Base-by-base conservation (phyloP, 2,329 filamentous ascomycete genomes). In the Diaporthe nobilis region DNA sequence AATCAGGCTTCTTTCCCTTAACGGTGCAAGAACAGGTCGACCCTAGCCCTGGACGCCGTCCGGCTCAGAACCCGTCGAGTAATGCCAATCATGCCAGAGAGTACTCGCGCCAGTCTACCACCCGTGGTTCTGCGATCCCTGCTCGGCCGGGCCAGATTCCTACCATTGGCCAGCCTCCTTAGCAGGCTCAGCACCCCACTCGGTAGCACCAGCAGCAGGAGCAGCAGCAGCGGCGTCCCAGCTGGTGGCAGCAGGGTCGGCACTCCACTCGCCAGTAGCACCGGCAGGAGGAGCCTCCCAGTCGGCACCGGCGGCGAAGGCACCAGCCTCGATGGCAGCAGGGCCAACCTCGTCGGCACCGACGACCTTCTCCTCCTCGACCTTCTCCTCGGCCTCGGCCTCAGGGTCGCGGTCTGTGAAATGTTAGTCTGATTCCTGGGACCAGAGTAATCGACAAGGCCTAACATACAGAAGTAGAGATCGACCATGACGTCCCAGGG, bases 401-500 rank as follows among this genome's bases (percentile, higher is more conserved):
- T 99, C 97, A 83, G 97, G 97, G 89, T 99, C 97, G 87, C 97
- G 97, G 94, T 99, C 90, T 92, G 77, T 31, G 31, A 37, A 44
- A 37, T 80, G 79, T 79, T 77, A 81, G 78, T 53, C 68, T 75
- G 47, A 44, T 25, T 17, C 13, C 4, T 37, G n/a, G 22, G 49
- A 57, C 12, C 70, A 6, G 0, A 34, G 71, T 13, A 53, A 20
- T 15, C 49, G 13, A 22, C n/a, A 20, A 17, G 28, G 8, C 13
- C 42, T 72, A 51, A 89, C 90, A 81, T 91, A 92, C 90, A 98
- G 94, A 99, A 99, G 95, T 99, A 99, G 84, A 99, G 90, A 93
- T 99, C 97, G 84, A 97, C 95, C 93, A 99, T 98, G 89, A 98
- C 94, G 86, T 99, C 97, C 97, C 97, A 99, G 87, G 98, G 94